Percentiles rank a stretch among this genome's conserved stretches.
Conservation (phyloP, 1,284 basidiomycete species). For the Ceratobasidium sp. region DNA sequence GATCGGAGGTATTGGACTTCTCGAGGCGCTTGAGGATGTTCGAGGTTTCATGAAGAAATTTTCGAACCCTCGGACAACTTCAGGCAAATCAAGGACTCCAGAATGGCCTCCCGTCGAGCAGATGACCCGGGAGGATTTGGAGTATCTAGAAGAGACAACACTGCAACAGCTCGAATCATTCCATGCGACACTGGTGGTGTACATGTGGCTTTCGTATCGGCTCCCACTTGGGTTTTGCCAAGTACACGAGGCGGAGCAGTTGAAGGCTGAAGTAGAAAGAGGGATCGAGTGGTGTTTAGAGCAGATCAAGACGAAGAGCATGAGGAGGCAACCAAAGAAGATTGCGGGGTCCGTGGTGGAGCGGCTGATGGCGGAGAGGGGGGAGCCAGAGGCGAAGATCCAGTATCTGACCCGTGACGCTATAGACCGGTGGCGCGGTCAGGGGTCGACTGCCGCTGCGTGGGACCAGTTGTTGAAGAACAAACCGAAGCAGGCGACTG, state of each 20-base stretch:
- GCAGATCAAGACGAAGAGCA: constrained; percentile 29
- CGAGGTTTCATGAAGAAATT: constrained; percentile 56
- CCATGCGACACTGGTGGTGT: constrained; percentile 84
- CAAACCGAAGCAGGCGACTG: not conserved
- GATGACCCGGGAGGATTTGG: constrained; percentile 48
- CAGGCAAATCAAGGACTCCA: constrained; percentile 15
- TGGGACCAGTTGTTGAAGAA: constrained; percentile 14
- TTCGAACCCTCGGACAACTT: constrained; percentile 8
- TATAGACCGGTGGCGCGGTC: constrained; percentile 5
- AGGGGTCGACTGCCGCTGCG: not conserved
- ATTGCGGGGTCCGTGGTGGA: not conserved
- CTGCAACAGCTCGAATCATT: constrained; percentile 75
- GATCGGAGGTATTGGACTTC: constrained; percentile 56
- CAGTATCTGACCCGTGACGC: constrained; percentile 30
- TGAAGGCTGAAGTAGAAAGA: constrained; percentile 75
- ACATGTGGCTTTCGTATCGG: constrained; percentile 90
- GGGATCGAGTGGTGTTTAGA: constrained; percentile 74
- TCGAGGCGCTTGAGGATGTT: constrained; percentile 60
- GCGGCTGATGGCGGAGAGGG: not conserved
- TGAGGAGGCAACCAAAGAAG: constrained; percentile 5
- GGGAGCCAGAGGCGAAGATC: not conserved
- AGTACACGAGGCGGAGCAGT: constrained; percentile 60
- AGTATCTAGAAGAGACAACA: constrained; percentile 52
- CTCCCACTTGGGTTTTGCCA: constrained; percentile 78
- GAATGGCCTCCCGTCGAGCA: constrained; percentile 40